phyloP scores from a whole-genome alignment of 768 basidiomycete genomes.

The Gautieria morchelliformis region DNA sequence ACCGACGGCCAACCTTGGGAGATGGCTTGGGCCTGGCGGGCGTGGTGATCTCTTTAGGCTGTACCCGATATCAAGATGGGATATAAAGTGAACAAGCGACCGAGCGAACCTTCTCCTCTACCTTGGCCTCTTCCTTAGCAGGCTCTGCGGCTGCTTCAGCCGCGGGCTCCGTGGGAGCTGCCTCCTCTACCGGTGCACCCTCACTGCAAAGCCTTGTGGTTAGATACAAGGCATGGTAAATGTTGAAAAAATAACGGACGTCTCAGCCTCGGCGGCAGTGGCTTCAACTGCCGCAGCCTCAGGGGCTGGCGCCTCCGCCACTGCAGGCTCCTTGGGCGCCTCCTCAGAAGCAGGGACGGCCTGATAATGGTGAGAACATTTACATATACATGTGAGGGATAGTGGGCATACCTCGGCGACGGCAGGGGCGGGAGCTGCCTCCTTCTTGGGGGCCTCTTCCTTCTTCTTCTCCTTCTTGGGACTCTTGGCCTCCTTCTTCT shows the following conservation, averaged over 20 bases:
- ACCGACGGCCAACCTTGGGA: conserved; percentile 66
- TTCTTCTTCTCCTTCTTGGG: conserved; percentile 42
- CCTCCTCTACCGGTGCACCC: conserved; percentile 8
- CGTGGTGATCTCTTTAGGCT: conserved; percentile 31
- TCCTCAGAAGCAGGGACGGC: conserved; percentile 27
- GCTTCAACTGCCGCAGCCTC: conserved; percentile 23
- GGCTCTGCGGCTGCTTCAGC: conserved; percentile 30
- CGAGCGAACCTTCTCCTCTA: conserved; percentile 49
- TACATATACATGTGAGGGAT: too few relatives aligned
- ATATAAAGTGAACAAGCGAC: neutral
- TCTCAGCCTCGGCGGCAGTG: conserved; percentile 34
- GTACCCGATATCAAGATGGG: neutral
- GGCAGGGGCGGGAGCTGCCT: conserved; percentile 22
- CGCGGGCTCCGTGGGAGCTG: conserved; percentile 30
- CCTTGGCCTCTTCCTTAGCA: conserved; percentile 24
- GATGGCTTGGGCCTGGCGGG: conserved; percentile 17
- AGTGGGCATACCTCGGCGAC: conserved; percentile 9
- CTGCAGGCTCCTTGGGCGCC: conserved; percentile 27
- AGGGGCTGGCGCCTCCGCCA: conserved; percentile 34
- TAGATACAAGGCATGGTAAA: neutral
- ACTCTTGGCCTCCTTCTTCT: conserved; percentile 45
- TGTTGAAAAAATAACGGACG: conserved; percentile 33
- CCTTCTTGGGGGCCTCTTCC: conserved; percentile 67
- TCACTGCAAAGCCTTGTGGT: neutral
- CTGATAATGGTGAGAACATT: conserved; percentile 13